A percentile compares a stretch with the other conserved stretches of the same genome.
phyloP scores from a whole-genome alignment of 2,329 filamentous ascomycete species.

The Lizonia empirigonia region DNA sequence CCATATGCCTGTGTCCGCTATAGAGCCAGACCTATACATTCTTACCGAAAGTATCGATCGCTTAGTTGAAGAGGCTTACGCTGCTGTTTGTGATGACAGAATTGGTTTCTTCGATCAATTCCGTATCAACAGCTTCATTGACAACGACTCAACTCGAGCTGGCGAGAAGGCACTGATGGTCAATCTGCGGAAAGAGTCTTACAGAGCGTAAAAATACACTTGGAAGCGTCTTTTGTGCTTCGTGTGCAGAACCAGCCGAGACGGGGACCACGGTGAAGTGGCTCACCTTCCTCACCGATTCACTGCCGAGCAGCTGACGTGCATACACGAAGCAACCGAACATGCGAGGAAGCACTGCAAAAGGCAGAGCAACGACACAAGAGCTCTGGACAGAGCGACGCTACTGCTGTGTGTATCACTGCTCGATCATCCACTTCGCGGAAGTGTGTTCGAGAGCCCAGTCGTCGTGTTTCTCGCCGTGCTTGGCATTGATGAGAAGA shows the following conservation, averaged over 20 bases:
- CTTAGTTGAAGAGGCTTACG: not conserved
- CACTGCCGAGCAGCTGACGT: not conserved
- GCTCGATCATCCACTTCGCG: not conserved
- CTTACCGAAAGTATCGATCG: not conserved
- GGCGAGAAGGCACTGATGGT: not conserved
- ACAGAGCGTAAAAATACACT: slow-evolving; percentile 15
- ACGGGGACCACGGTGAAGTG: not conserved
- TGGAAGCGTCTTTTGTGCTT: slow-evolving; percentile 26
- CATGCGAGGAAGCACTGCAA: not conserved
- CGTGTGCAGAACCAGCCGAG: slow-evolving; percentile 9
- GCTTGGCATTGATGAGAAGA: not conserved
- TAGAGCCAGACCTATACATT: not conserved
- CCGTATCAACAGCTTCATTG: not conserved
- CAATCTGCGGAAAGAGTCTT: slow-evolving; percentile 15
- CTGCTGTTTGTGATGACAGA: not conserved
- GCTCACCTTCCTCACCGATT: not conserved
- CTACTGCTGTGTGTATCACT: not conserved
- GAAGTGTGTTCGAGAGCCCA: not conserved
- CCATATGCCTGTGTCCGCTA: not conserved
- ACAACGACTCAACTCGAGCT: not conserved
- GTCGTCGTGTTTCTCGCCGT: not conserved
- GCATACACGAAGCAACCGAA: not conserved
- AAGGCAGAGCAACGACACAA: not conserved
- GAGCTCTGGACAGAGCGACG: not conserved
- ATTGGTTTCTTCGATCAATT: not conserved